phyloP scores from a whole-genome alignment of 129 eudicot species.

The Flaveria robusta region DNA sequence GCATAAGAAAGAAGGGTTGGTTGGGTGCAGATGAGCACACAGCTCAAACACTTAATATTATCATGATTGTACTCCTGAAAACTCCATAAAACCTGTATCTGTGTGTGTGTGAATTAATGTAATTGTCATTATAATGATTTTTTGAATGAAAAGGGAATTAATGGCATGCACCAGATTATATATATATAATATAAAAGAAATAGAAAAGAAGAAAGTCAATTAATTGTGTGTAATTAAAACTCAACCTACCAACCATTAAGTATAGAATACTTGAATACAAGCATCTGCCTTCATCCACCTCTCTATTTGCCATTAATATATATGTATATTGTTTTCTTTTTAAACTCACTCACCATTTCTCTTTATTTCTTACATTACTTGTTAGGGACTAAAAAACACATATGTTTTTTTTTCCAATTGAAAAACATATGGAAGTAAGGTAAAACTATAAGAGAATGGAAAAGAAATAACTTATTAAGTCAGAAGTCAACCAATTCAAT shows the following conservation, averaged over 20 bases:
- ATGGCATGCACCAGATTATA: conserved; percentile 29
- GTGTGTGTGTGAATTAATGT: conserved; percentile 46
- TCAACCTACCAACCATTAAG: conserved; percentile 47
- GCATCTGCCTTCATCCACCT: conserved; percentile 47
- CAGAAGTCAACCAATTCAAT: no score
- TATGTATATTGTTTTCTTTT: neutral
- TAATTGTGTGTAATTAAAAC: conserved; percentile 34
- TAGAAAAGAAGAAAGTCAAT: conserved; percentile 16
- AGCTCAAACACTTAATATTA: conserved; percentile 39
- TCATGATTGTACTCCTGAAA: conserved; percentile 47
- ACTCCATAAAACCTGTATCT: conserved; percentile 38
- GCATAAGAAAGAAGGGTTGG: conserved; percentile 31
- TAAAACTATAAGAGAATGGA: no score
- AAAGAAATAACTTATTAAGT: no score
- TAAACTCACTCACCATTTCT: conserved; percentile 6
- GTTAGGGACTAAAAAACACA: no score
- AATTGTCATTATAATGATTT: conserved; percentile 35
- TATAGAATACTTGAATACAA: conserved; percentile 33
- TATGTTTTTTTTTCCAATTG: no score
- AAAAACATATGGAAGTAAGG: no score
- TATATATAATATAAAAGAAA: neutral
- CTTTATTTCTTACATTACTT: conserved; percentile 10
- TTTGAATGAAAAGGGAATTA: conserved; percentile 40
- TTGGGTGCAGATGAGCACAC: conserved; percentile 34
- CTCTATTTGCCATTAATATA: conserved; percentile 40